These are phyloP conservation scores for Rhinocladiella mackenziei DNA, from an alignment of 2,329 filamentous ascomycete genomes.

Conservation along the genomic window DNA sequence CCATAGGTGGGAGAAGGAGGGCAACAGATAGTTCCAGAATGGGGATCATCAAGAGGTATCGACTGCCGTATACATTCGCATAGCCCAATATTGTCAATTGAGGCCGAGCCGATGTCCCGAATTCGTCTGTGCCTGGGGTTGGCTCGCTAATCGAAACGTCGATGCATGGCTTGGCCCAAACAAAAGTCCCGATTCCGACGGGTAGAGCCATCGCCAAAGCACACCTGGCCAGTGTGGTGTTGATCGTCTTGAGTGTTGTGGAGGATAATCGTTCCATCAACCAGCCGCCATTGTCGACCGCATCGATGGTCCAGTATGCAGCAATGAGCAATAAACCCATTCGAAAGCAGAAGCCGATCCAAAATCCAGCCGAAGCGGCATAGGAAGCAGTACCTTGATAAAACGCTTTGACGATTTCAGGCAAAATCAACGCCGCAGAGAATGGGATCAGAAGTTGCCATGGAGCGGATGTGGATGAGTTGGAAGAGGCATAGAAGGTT, in stretches of 20 bases:
- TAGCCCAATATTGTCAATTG: conserved; percentile 80
- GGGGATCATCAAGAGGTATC: conserved; percentile 78
- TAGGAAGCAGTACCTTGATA: conserved; percentile 80
- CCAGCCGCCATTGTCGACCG: conserved; percentile 83
- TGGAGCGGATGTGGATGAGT: conserved; percentile 83
- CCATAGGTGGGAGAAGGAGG: conserved; percentile 91
- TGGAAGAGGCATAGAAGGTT: conserved; percentile 89
- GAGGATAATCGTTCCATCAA: conserved; percentile 56
- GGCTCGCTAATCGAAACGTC: conserved; percentile 55
- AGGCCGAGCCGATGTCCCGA: conserved; percentile 33
- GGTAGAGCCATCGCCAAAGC: conserved; percentile 75
- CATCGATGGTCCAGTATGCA: conserved; percentile 82
- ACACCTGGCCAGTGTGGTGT: conserved; percentile 74
- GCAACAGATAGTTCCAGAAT: conserved; percentile 74
- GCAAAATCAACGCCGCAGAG: conserved; percentile 63
- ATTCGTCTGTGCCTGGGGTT: conserved; percentile 41
- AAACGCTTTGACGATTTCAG: conserved; percentile 72
- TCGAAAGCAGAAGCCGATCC: conserved; percentile 61
- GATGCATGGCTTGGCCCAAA: conserved; percentile 80
- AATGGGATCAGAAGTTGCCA: conserved; percentile 81
- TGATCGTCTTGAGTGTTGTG: conserved; percentile 65
- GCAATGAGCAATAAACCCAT: conserved; percentile 70
- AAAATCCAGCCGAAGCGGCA: conserved; percentile 71
- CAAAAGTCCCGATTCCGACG: conserved; percentile 78
- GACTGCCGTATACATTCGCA: conserved; percentile 85